These are phyloP conservation scores for Parsonsia alboflavescens DNA, from an alignment of 257 asterid genomes.

Conservation along the genomic window DNA sequence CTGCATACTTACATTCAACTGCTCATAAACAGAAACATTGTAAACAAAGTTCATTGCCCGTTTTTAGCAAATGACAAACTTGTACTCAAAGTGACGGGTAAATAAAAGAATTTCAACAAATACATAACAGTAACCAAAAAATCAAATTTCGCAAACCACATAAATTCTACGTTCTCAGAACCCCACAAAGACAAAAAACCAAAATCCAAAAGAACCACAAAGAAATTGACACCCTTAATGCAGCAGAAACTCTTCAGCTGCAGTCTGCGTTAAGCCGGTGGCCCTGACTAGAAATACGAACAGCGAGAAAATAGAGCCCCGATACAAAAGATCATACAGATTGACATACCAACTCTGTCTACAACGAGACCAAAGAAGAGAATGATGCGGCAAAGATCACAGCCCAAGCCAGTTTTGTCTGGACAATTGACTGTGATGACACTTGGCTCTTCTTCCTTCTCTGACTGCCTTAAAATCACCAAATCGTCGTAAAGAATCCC, in stretches of 20 bases:
- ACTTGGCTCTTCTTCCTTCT: conserved; percentile 64
- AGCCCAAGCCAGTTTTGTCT: conserved; percentile 84
- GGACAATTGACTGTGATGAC: conserved; percentile 86
- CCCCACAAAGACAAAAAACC: not conserved
- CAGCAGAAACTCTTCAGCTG: not conserved
- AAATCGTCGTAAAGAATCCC: conserved; percentile 67
- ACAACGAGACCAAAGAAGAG: conserved; percentile 78
- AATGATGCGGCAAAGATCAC: conserved; percentile 84
- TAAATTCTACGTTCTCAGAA: not conserved
- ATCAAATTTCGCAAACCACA: not conserved
- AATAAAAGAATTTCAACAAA: not conserved
- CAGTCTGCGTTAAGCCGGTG: not conserved
- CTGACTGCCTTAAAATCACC: conserved; percentile 57
- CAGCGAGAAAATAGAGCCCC: not conserved
- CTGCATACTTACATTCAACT: not conserved
- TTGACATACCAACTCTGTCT: conserved; percentile 57
- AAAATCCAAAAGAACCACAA: not conserved
- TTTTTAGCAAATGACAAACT: not conserved
- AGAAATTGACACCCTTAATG: not conserved
- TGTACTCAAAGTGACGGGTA: not conserved
- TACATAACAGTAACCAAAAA: not conserved
- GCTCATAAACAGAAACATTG: not conserved
- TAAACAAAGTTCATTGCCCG: not conserved
- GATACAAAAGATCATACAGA: not conserved
- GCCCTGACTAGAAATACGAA: not conserved